Conservation (phyloP, 2,329 filamentous ascomycete species). For the Neobulgaria alba region DNA sequence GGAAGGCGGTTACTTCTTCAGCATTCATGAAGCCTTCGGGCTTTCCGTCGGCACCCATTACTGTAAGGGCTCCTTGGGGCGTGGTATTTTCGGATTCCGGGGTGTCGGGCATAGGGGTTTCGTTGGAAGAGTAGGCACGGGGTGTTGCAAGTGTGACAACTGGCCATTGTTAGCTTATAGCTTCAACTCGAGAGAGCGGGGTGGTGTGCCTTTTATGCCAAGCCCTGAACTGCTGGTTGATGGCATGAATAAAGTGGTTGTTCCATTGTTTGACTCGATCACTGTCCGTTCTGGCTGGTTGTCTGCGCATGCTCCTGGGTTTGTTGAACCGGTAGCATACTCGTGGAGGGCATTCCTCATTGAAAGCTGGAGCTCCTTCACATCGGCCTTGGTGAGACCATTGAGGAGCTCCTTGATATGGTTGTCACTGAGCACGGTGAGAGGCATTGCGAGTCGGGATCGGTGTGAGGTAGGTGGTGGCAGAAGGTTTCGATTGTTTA, state of each 20-base stretch:
- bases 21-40: constrained; percentile 65
- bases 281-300: constrained; percentile 47
- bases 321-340: constrained; percentile 48
- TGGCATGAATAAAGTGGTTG: constrained; percentile 67
- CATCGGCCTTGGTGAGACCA: constrained; percentile 42
- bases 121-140: constrained; percentile 22
- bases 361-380: constrained; percentile 41
- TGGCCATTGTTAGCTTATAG: constrained; percentile 24
- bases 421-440: constrained; percentile 50
- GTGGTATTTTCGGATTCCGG: constrained; percentile 42
- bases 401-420: constrained; percentile 48
- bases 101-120: not conserved
- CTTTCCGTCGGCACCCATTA: constrained; percentile 54
- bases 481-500: too few relatives aligned
- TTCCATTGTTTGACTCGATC: constrained; percentile 40
- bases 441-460: constrained; percentile 40
- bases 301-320: constrained; percentile 31
- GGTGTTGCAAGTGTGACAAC: constrained; percentile 54
- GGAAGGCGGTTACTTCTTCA: constrained; percentile 68
- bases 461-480: too few relatives aligned
- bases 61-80: constrained; percentile 52
- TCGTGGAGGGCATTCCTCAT: constrained; percentile 48
- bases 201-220: constrained; percentile 54
- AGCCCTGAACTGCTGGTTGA: constrained; percentile 55
- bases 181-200: not conserved